Percentiles rank a stretch among this genome's conserved stretches.
phyloP scores from a whole-genome alignment of 1,139 yeast species.

The Saccharomyces hybrid region DNA sequence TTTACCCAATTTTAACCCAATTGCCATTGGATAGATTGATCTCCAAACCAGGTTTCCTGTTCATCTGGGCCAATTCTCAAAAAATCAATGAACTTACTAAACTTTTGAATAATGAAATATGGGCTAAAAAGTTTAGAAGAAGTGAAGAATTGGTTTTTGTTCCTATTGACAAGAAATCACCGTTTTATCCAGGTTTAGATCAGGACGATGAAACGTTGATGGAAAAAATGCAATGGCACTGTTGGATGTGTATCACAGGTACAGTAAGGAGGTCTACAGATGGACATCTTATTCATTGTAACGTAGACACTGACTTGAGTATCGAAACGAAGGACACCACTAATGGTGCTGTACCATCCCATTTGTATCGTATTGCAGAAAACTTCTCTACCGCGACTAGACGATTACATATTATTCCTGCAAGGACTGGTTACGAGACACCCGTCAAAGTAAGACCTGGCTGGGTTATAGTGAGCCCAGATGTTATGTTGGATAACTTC shows the following conservation, averaged over 20 bases:
- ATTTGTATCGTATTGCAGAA: constrained; percentile 78
- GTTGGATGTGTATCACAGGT: constrained; percentile 96
- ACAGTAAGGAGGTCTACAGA: constrained; percentile 83
- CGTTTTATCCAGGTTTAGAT: constrained; percentile 49
- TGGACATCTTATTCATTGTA: constrained; percentile 79
- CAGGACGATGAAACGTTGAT: constrained; percentile 38
- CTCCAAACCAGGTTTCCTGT: constrained; percentile 77
- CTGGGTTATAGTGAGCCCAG: constrained; percentile 89
- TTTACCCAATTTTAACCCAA: constrained; percentile 49
- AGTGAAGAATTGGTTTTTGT: constrained; percentile 78
- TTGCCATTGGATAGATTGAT: constrained; percentile 69
- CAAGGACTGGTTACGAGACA: constrained; percentile 48
- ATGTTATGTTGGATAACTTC: constrained; percentile 66
- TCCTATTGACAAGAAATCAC: constrained; percentile 51
- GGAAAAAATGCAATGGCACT: constrained; percentile 74
- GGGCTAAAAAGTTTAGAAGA: constrained; percentile 73
- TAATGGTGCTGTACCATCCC: constrained; percentile 57
- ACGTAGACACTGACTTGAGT: constrained; percentile 80
- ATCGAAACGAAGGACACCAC: constrained; percentile 40
- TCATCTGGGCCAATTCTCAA: constrained; percentile 77
- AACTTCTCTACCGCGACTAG: constrained; percentile 78
- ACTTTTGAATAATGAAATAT: constrained; percentile 47
- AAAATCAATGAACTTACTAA: constrained; percentile 57
- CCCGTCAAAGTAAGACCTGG: constrained; percentile 75
- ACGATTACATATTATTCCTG: constrained; percentile 77